Percentiles rank a stretch among this genome's conserved stretches.
Conservation (phyloP, 1,284 basidiomycete species). For the Pisolithus thermaeus region DNA sequence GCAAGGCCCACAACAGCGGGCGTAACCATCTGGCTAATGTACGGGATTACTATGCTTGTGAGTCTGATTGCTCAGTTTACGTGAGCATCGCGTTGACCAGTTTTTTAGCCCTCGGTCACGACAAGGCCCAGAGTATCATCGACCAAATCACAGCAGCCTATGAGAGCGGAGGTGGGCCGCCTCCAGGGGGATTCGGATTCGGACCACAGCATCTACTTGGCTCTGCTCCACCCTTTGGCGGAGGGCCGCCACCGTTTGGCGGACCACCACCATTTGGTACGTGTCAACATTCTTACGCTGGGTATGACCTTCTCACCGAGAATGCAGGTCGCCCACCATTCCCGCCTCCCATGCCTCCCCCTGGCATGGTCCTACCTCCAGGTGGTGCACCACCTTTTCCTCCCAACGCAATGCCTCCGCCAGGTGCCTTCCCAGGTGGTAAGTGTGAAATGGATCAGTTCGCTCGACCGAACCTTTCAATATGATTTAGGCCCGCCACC, state of each 20-base stretch:
- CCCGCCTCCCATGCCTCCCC: constrained; percentile 44
- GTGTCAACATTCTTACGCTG: constrained; percentile 29
- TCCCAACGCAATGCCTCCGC: constrained; percentile 32
- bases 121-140: constrained; percentile 94
- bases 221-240: constrained; percentile 27
- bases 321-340: constrained; percentile 59
- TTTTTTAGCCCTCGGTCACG: constrained; percentile 78
- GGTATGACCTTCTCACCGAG: constrained; percentile 3
- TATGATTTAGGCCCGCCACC: constrained; percentile 42
- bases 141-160: constrained; percentile 93
- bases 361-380: constrained; percentile 53
- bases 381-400: constrained; percentile 37
- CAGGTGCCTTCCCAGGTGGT: constrained; percentile 38
- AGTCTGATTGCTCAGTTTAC: constrained; percentile 21
- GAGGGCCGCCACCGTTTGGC: constrained; percentile 3
- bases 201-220: constrained; percentile 63
- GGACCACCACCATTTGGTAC: constrained; percentile 43
- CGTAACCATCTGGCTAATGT: constrained; percentile 96
- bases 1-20: constrained; percentile 97
- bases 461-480: background rate
- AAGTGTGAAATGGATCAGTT: constrained; percentile 14
- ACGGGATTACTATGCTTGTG: constrained; percentile 94
- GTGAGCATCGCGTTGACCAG: constrained; percentile 10
- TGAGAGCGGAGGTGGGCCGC: constrained; percentile 79
- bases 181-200: constrained; percentile 77